Base-by-base conservation (phyloP, 306 rosid species). In the Cajanus cajan region DNA sequence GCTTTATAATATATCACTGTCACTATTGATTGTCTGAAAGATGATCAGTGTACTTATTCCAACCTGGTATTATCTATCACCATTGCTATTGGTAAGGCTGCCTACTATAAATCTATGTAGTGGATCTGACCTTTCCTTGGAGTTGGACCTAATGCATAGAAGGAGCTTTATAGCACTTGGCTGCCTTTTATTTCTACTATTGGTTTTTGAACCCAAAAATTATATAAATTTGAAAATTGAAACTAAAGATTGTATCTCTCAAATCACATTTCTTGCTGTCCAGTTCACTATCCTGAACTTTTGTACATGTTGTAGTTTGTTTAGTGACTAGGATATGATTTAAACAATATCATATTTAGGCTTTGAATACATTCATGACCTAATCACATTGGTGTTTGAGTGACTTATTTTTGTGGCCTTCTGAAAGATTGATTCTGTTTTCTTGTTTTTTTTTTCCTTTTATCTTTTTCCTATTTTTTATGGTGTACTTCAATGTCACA, bases 401-500 rank as follows among this genome's bases (percentile, higher is more conserved):
- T 47, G 67, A 61, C 69, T 63, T 31, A 45, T 10, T 39, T 66
- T 52, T 57, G 34, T 14, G 59, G 13, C 77, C 54, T 57, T 77
- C 31, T 54, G 44, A 39, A 54, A 62, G 44, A 72, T 50, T 71
- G 66, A 21, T 21, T 77, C 36, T 78, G 24, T 16, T 39, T 11
- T 67, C 12, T 50, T 48, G 16, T 11, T 19, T 19, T 18, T 31
- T 73, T 33, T 19, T n/a, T n/a, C n/a, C 6, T 36, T 14, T 28
- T 67, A 25, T 19, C 14, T 55, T 47, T 71, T 50, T 9, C 34
- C 70, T n/a, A n/a, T n/a, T 13, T 37, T 70, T 44, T 33, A 31
- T 78, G 68, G 25, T 61, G 65, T 22, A 71, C 31, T 43, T 84
- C 25, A 43, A 74, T 51, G 36, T 50, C 82, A 58, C 40, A 57